Evolutionary conservation across 2,329 filamentous ascomycete genomes (phyloP).

Genomic region (Pseudogymnoascus sp.): DNA sequence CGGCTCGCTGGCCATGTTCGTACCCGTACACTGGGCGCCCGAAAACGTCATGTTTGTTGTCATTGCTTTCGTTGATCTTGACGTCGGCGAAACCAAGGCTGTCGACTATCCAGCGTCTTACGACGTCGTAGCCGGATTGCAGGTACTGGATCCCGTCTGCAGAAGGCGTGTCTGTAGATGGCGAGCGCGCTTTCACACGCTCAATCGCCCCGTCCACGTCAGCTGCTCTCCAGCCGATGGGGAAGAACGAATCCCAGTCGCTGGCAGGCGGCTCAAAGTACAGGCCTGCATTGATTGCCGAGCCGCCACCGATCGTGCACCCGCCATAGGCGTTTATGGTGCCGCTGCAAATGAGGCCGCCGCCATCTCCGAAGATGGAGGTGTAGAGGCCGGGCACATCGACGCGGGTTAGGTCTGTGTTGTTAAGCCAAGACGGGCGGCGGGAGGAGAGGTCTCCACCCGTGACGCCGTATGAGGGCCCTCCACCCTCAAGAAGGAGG

Average conservation of each 20-base stretch:
- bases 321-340: slow-evolving; percentile 37
- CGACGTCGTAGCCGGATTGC: slow-evolving; percentile 39
- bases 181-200: slow-evolving; percentile 36
- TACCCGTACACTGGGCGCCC: slow-evolving; percentile 41
- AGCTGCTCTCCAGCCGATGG: slow-evolving; percentile 40
- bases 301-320: slow-evolving; percentile 43
- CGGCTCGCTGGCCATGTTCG: slow-evolving; percentile 40
- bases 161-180: slow-evolving; percentile 37
- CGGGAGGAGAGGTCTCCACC: slow-evolving; percentile 34
- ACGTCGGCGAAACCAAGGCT: slow-evolving; percentile 39
- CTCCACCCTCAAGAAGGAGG: slow-evolving; percentile 43
- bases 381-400: slow-evolving; percentile 44
- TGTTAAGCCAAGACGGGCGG: slow-evolving; percentile 39
- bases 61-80: slow-evolving; percentile 36
- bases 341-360: slow-evolving; percentile 34
- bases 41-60: slow-evolving; percentile 40
- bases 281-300: slow-evolving; percentile 45
- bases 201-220: slow-evolving; percentile 39
- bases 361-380: slow-evolving; percentile 38
- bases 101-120: slow-evolving; percentile 41
- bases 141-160: slow-evolving; percentile 37
- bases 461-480: slow-evolving; percentile 39
- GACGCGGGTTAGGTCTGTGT: slow-evolving; percentile 40
- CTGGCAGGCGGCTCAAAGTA: slow-evolving; percentile 45
- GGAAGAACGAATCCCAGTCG: slow-evolving; percentile 43